Conservation (phyloP, 352 stramenopile species). For the Globisporangium megalacanthum region DNA sequence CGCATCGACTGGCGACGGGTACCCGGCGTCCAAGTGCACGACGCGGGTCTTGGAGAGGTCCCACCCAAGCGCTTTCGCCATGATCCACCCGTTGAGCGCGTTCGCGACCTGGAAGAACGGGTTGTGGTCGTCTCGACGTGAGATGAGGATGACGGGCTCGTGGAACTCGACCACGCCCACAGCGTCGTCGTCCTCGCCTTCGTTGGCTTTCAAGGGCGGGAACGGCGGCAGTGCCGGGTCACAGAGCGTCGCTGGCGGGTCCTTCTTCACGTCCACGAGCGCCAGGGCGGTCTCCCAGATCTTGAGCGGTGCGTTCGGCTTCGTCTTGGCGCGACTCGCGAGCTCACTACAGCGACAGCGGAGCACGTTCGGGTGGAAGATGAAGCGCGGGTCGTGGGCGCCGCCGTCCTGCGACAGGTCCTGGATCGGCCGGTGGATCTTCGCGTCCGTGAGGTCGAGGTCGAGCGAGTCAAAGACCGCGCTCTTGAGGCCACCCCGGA, state of each 20-base stretch:
- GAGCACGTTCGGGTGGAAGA: constrained; percentile 2
- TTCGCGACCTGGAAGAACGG: constrained; percentile 28
- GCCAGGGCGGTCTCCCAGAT: constrained; percentile 11
- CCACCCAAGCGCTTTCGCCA: constrained; percentile 15
- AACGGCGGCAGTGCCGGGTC: neutral
- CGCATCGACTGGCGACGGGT: constrained; percentile 15
- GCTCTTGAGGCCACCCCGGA: constrained; percentile 1
- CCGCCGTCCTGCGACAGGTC: constrained; percentile 21
- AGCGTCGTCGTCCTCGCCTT: no score
- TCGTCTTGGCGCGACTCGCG: neutral
- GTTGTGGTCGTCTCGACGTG: constrained; percentile 28
- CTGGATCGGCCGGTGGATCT: constrained; percentile 9
- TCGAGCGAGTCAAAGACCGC: constrained; percentile 7
- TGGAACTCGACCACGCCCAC: constrained; percentile 3
- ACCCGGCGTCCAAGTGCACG: constrained; percentile 23
- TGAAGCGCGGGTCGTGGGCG: constrained; percentile 19
- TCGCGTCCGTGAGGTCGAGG: constrained; percentile 4
- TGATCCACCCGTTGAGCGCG: constrained; percentile 24
- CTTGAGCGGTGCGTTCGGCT: neutral
- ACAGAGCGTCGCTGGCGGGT: constrained; percentile 6
- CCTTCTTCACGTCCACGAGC: constrained; percentile 1
- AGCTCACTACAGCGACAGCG: constrained; percentile 6
- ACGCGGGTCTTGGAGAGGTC: constrained; percentile 14
- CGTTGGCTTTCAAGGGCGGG: neutral
- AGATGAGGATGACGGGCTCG: constrained; percentile 10